phyloP scores from a whole-genome alignment of 257 asterid species.

The Solanum arcanum region DNA sequence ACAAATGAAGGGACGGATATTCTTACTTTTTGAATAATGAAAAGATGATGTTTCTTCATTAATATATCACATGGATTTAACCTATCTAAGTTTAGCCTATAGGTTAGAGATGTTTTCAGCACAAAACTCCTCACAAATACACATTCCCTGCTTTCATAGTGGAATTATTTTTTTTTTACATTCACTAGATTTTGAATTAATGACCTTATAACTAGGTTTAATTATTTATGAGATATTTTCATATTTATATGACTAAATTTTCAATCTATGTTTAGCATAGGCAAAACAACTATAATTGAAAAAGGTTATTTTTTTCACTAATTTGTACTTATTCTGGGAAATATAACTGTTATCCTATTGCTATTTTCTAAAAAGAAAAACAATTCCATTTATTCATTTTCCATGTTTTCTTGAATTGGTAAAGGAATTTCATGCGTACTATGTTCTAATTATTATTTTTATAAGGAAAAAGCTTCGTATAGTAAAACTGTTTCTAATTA shows the following conservation, averaged over 20 bases:
- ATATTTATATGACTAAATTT: too few relatives aligned
- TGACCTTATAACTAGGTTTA: background rate
- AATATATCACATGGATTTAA: background rate
- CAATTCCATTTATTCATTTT: too few relatives aligned
- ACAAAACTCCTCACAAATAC: background rate
- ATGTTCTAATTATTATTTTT: too few relatives aligned
- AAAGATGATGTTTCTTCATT: too few relatives aligned
- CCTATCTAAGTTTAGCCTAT: background rate
- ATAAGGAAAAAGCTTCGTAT: too few relatives aligned
- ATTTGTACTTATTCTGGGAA: too few relatives aligned
- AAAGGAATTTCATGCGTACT: too few relatives aligned
- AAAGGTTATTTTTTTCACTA: background rate
- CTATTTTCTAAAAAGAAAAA: too few relatives aligned
- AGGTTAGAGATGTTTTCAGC: background rate
- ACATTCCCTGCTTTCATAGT: background rate
- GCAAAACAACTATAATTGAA: background rate
- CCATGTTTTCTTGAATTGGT: too few relatives aligned
- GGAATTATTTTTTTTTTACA: background rate
- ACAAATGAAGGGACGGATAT: background rate
- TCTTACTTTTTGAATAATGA: background rate
- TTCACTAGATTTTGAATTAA: background rate
- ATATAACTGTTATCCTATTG: background rate
- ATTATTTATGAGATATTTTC: too few relatives aligned
- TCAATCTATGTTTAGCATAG: background rate
- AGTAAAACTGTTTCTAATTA: too few relatives aligned